Percentiles rank a stretch among this genome's conserved stretches.
Evolutionary conservation across 768 basidiomycete species (phyloP).

Genomic region (Xerocomellus intermedius): DNA sequence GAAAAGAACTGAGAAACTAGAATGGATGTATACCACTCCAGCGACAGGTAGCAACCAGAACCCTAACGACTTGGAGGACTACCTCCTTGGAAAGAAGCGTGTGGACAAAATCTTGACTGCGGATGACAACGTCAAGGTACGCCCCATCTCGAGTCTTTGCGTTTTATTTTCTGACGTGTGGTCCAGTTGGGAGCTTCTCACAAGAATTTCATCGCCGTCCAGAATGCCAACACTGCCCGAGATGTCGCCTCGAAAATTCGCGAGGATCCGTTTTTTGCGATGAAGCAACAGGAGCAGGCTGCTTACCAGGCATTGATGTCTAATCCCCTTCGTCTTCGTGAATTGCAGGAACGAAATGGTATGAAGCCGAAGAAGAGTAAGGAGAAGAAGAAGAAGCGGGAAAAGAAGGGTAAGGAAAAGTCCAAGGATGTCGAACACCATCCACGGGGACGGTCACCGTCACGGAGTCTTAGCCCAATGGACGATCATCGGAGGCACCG

Average conservation of each 20-base stretch:
- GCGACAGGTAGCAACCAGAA: slow-evolving; percentile 86
- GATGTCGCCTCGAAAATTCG: slow-evolving; percentile 93
- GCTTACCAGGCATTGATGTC: slow-evolving; percentile 83
- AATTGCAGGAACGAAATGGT: slow-evolving; percentile 80
- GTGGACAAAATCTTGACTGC: slow-evolving; percentile 94
- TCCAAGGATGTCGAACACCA: slow-evolving; percentile 28
- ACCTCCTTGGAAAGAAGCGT: slow-evolving; percentile 94
- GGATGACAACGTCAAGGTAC: slow-evolving; percentile 87
- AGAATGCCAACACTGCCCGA: slow-evolving; percentile 87
- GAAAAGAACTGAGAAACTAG: slow-evolving; percentile 90
- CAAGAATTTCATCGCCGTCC: slow-evolving; percentile 91
- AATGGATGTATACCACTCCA: slow-evolving; percentile 99
- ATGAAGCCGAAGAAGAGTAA: slow-evolving; percentile 79
- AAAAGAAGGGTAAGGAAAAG: slow-evolving; percentile 37
- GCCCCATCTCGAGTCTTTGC: slow-evolving; percentile 9
- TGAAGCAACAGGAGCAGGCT: slow-evolving; percentile 97
- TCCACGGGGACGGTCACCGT: slow-evolving; percentile 31
- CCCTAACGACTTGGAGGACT: slow-evolving; percentile 92
- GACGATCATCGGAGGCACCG: slow-evolving; percentile 27
- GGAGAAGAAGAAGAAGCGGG: slow-evolving; percentile 53
- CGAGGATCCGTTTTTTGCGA: slow-evolving; percentile 95
- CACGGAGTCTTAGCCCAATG: slow-evolving; percentile 34
- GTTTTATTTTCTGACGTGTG: slow-evolving; percentile 6
- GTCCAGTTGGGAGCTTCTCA: slow-evolving; percentile 76
- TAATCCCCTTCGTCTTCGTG: slow-evolving; percentile 80